phyloP scores from a whole-genome alignment of 331 rosid species.

The Cydonia oblonga region DNA sequence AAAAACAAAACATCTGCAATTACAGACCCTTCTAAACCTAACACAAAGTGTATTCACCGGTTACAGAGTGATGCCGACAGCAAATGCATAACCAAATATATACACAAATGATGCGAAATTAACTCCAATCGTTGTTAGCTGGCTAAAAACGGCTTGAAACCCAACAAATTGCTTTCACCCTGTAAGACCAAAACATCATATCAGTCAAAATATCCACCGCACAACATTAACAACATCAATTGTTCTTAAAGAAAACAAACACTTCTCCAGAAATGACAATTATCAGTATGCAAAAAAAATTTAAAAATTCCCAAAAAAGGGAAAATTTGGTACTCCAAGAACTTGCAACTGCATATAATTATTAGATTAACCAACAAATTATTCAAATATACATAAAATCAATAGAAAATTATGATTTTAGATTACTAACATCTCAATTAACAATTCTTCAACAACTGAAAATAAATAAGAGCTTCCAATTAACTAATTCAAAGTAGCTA shows the following conservation, averaged over 20 bases:
- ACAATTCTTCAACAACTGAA: neutral
- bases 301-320: no score
- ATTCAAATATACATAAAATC: neutral
- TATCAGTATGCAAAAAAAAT: neutral
- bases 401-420: neutral
- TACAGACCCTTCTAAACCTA: slow-evolving; percentile 4
- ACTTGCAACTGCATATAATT: neutral
- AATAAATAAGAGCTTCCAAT: neutral
- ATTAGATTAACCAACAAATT: neutral
- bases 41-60: slow-evolving; percentile 4
- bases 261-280: neutral
- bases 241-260: neutral
- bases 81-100: neutral
- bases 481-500: neutral
- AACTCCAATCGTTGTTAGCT: neutral
- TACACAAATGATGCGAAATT: neutral
- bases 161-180: slow-evolving; percentile 17
- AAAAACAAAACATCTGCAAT: slow-evolving; percentile 13
- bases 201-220: neutral
- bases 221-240: neutral
- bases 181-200: slow-evolving; percentile 8
- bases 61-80: neutral
- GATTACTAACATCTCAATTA: neutral
- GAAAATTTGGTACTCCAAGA: neutral
- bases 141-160: slow-evolving; percentile 7